Base-by-base conservation (phyloP, 2,329 filamentous ascomycete genomes). In the Fusarium sororula region DNA sequence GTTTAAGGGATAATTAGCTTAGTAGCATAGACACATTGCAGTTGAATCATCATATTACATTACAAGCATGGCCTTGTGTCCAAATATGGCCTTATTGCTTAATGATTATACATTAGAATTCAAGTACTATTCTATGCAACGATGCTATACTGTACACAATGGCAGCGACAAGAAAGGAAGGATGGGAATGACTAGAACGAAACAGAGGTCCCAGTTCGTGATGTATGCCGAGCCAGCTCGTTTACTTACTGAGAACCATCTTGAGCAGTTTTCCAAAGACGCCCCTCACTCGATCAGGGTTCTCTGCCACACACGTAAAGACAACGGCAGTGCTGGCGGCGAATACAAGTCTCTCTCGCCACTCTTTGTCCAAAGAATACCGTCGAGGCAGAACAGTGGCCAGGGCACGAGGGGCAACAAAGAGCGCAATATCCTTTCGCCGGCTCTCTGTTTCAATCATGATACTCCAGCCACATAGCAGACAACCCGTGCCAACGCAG, bases 381-480 rank as follows among this genome's bases (percentile, higher is more conserved):
- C 89, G 86, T 68, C 94, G 85, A 12, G 94, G 94, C 22, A 97
- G 83, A 69, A 95, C 81, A 1, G 92, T 94, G 14, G 92, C 93
- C 71, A 94, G 85, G 20, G 94, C 94, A 71, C 94, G 87, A 0
- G 94, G 94, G 26, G 93, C 90, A 48, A 96, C 94, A 80, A 97
- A 97, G 44, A 96, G 86, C 14, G 92, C 90, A 79, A 97, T 88
- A 79, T 97, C 94, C 78, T 92, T 91, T 64, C 92, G 86, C 71
- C 93, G 88, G 51, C 86, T 85, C 10, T 87, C 78, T 81, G 89
- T 85, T 82, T 97, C 94, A 41, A 94, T 82, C 51, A 97, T 84
- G 51, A 96, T 90, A 82, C 93, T 95, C 91, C 92, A 94, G 6
- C 94, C 94, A 79, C 94, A 97, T 47, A 94, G 84, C 61, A 90